Base-by-base conservation (phyloP, 2,329 filamentous ascomycete genomes). In the Metarhizium guizhouense region DNA sequence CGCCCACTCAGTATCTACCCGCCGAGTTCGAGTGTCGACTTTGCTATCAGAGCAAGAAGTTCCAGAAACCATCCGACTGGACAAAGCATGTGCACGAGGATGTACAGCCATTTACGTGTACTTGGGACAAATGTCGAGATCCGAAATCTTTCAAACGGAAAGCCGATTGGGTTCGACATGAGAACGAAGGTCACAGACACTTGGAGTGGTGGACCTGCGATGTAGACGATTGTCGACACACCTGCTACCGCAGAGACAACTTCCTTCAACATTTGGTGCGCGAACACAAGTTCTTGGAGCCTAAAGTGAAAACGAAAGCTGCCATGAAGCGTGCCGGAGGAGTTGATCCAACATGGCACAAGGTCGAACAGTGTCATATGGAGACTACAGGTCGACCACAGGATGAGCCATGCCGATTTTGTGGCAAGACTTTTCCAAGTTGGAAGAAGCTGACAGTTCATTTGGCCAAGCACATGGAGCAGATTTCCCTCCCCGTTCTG, bases 371-470 rank as follows among this genome's bases (percentile, higher is more conserved):
- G 57, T 96, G 92, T 65, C 89, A 88, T 58, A 75, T 79, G 54
- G 85, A 90, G 61, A 93, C 88, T 0, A 64, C 63, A 2, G 82
- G 75, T 61, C 79, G 74, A 58, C 87, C 88, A 3, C 80, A 83
- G 54, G 82, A 90, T 11, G 91, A 96, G 71, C 83, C 88, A 16
- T 96, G 92, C 69, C 84, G 88, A 47, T 96, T 96, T 74, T 96
- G 92, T 65, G 87, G 86, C 58, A 91, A 87, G 69, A 77, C 81
- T 13, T 92, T 90, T 69, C 83, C 81, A 38, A 89, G 84, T 43
- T 96, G 90, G 90, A 96, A 95, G 78, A 95, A 95, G 72, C 75
- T 96, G 58, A 95, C 89, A 0, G 90, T 94, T n/a, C 92, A 96
- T 71, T 73, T 96, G 67, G 90, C 90, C 52, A 93, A 93, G 70